Base-by-base conservation (phyloP, 768 basidiomycete species). In the Cystofilobasidium ferigula region DNA sequence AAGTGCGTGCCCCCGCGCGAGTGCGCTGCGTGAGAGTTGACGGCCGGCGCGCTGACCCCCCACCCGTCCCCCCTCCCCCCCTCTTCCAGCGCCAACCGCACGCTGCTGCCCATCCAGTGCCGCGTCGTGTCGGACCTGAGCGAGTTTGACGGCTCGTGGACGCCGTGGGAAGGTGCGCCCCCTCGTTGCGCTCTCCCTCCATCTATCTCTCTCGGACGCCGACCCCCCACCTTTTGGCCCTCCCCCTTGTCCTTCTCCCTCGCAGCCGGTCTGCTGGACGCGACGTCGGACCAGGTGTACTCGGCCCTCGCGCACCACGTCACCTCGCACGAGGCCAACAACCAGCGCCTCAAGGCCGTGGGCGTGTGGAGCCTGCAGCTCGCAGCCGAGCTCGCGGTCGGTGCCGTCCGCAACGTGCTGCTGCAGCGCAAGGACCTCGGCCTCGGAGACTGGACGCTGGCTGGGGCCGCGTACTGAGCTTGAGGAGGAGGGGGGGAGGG, bases 101-200 rank as follows among this genome's bases (percentile, higher is more conserved):
- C 95, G 1, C 77, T 99, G 71, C 83, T 99, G 2, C 95, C 95
- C 16, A 92, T 98, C 61, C 90, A 86, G 70, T 97, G 92, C 74
- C 83, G 85, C 62, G 85, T 97, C 4, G 83, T 87, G 42, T 87
- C 91, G 73, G 84, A 88, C 67, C 76, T 94, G 67, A 79, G 76
- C 62, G 89, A 95, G 68, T 99, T 97, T 74, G 90, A 98, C 75
- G 95, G 95, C 6, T 83, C 90, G 26, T 98, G 92, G 93, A 98
- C 90, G 62, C 51, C 51, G 3, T 54, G 88, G 91, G 74, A 73
- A 87, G 81, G 26, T 57, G 58, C 61, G 73, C 70, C 24, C 24
- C 18, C 14, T 36, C 18, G 18, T 63, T 42, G 20, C 26, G 63
- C 45, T 61, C 56, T 63, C 57, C n/a, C 69, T 43, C 54, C 2